Percentiles rank a stretch among this genome's conserved stretches.
These are phyloP conservation scores for Cupressus sempervirens DNA, from an alignment of 75 land plant genomes.

Conservation along the genomic window DNA sequence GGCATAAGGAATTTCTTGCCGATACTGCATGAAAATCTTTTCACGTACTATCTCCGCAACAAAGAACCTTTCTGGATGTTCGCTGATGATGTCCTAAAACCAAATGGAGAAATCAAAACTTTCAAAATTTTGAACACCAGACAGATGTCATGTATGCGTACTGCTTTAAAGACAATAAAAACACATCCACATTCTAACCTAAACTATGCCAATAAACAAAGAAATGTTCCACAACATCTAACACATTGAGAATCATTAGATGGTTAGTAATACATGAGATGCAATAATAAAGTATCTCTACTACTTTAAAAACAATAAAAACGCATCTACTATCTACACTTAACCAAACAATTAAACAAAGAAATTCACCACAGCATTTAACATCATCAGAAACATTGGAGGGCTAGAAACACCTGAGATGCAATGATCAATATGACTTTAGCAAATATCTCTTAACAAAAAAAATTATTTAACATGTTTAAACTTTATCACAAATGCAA, in stretches of 20 bases:
- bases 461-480: background rate
- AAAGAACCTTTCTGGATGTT: conserved; percentile 97
- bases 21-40: conserved; percentile 87
- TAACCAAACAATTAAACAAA: background rate
- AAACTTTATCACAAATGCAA: background rate
- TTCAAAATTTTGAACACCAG: conserved; percentile 13
- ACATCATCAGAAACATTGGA: background rate
- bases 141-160: background rate
- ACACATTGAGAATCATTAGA: background rate
- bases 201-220: background rate
- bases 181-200: background rate
- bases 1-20: conserved; percentile 92
- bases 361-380: background rate
- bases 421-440: background rate
- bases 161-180: background rate
- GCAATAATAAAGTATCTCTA: background rate
- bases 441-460: background rate
- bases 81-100: conserved; percentile 85
- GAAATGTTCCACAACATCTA: background rate
- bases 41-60: conserved; percentile 92
- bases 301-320: background rate
- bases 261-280: background rate
- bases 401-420: background rate
- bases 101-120: background rate
- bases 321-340: background rate